A percentile compares a stretch with the other conserved stretches of the same genome.
Evolutionary conservation across 208 protist genomes (phyloP).

Genomic region (Trypanosoma melophagium): DNA sequence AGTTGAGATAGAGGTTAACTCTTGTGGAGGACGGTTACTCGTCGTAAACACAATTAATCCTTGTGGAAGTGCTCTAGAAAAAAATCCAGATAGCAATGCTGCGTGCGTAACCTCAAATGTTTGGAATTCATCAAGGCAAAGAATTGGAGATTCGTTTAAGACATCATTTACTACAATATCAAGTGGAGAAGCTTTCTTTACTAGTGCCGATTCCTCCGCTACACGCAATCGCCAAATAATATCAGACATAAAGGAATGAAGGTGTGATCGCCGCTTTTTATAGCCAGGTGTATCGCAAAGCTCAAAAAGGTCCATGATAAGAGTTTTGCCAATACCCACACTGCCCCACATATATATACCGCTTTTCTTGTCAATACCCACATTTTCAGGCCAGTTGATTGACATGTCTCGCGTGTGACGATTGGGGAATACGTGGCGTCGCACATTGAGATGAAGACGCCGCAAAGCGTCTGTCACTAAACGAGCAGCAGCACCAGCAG

Average conservation of each 20-base stretch:
- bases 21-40: conserved; percentile 82
- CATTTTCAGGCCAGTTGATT: conserved; percentile 45
- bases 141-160: conserved; percentile 67
- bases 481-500: neutral
- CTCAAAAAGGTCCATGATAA: conserved; percentile 93
- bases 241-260: conserved; percentile 94
- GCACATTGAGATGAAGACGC: neutral
- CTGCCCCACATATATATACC: conserved; percentile 92
- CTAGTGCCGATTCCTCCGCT: conserved; percentile 36
- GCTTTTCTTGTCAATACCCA: conserved; percentile 57
- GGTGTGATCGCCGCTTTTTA: conserved; percentile 86
- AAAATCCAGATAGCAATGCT: conserved; percentile 76
- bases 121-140: conserved; percentile 94
- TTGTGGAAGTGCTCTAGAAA: conserved; percentile 62
- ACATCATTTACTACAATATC: conserved; percentile 73
- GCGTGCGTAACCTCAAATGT: conserved; percentile 89
- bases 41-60: conserved; percentile 84
- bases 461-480: conserved; percentile 4
- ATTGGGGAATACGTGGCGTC: conserved; percentile 25
- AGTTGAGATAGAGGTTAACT: conserved; percentile 62
- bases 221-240: conserved; percentile 62
- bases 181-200: conserved; percentile 48
- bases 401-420: conserved; percentile 29
- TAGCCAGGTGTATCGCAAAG: conserved; percentile 62
- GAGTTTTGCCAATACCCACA: conserved; percentile 95